Evolutionary conservation across 2,329 filamentous ascomycete genomes (phyloP).

Genomic region (Paraconiothyrium sp.): DNA sequence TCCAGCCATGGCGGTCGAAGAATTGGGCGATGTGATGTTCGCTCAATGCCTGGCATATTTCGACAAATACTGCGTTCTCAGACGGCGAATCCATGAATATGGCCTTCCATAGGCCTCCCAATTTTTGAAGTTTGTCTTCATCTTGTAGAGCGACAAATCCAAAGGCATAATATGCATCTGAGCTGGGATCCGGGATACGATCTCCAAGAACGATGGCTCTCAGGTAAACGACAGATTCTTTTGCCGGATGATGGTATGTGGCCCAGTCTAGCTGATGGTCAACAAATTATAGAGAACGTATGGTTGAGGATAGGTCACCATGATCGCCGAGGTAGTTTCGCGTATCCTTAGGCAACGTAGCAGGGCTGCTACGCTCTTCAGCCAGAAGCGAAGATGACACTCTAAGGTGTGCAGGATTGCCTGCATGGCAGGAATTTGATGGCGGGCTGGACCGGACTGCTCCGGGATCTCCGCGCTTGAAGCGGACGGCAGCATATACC

Average conservation of each 20-base stretch:
- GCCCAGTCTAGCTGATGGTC: neutral
- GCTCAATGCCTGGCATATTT: slow-evolving; percentile 22
- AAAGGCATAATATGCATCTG: slow-evolving; percentile 26
- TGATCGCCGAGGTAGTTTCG: neutral
- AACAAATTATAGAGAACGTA: neutral
- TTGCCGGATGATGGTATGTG: slow-evolving; percentile 15
- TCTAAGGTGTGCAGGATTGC: neutral
- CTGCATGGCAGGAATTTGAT: neutral
- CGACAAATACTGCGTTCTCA: slow-evolving; percentile 15
- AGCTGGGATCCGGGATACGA: neutral
- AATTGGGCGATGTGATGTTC: slow-evolving; percentile 13
- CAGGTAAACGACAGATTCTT: slow-evolving; percentile 16
- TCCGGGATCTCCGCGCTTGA: neutral
- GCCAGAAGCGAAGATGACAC: neutral
- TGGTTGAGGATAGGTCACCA: neutral
- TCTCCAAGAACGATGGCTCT: neutral
- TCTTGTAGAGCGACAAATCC: slow-evolving; percentile 25
- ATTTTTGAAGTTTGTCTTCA: slow-evolving; percentile 12
- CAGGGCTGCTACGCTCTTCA: too few relatives aligned
- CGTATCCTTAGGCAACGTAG: neutral
- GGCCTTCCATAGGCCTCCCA: slow-evolving; percentile 23
- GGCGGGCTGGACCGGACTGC: neutral
- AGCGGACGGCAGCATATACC: neutral
- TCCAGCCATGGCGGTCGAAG: slow-evolving; percentile 20
- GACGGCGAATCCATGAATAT: slow-evolving; percentile 17